These are phyloP conservation scores for Exophiala sp. DNA, from an alignment of 2,329 filamentous ascomycete genomes.

Conservation along the genomic window DNA sequence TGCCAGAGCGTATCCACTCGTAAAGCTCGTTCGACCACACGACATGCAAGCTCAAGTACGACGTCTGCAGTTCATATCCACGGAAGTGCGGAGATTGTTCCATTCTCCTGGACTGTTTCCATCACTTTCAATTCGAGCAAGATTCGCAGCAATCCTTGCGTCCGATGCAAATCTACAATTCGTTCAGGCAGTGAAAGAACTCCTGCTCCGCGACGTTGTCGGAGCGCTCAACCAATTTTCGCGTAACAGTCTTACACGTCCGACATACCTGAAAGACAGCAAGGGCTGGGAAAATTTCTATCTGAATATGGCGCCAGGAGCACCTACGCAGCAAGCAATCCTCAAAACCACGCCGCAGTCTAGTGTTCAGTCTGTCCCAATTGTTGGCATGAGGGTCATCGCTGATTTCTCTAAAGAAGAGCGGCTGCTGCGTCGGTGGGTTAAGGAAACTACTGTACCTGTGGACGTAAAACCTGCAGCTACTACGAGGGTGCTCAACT, in stretches of 20 bases:
- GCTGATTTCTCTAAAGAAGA: conserved; percentile 16
- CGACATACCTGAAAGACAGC: conserved; percentile 10
- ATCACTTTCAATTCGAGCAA: conserved; percentile 6
- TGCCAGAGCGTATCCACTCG: conserved; percentile 18
- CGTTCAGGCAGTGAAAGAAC: conserved; percentile 12
- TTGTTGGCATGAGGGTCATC: conserved; percentile 18
- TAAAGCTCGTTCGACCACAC: conserved; percentile 3
- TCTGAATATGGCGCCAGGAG: conserved; percentile 18
- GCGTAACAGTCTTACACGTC: not conserved
- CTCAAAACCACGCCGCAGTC: conserved; percentile 9
- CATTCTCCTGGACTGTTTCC: conserved; percentile 20
- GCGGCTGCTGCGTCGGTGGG: conserved; percentile 3
- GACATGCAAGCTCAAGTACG: conserved; percentile 8
- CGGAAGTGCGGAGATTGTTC: conserved; percentile 17
- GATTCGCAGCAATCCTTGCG: conserved; percentile 14
- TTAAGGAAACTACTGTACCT: conserved; percentile 4
- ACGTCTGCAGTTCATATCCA: conserved; percentile 12
- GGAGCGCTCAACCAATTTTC: conserved; percentile 1
- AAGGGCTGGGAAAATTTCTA: conserved; percentile 26
- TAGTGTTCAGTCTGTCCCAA: conserved; percentile 17
- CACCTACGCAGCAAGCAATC: not conserved
- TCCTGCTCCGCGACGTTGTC: conserved; percentile 6
- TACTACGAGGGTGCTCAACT: conserved; percentile 11
- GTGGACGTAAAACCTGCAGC: conserved; percentile 1
- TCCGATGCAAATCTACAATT: conserved; percentile 23